A percentile compares a stretch with the other conserved stretches of the same genome.
phyloP scores from a whole-genome alignment of 345 rosid species.

The Corchorus capsularis region DNA sequence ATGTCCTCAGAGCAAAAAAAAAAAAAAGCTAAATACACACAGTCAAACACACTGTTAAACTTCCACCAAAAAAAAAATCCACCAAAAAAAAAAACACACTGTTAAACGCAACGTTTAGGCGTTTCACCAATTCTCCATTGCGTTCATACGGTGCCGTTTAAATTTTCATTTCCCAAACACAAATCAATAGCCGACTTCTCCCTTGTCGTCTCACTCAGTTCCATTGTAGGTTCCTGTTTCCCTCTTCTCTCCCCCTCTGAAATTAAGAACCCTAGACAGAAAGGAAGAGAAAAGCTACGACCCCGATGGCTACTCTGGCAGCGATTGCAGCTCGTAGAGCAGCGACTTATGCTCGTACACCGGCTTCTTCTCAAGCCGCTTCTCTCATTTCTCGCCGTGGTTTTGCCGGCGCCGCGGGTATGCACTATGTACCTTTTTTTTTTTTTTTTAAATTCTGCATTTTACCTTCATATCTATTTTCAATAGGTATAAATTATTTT shows the following conservation, averaged over 20 bases:
- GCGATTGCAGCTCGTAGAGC: conserved; percentile 55
- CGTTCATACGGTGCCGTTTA: neutral
- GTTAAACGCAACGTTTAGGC: neutral
- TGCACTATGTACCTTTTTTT: neutral
- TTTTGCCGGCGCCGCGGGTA: conserved; percentile 86
- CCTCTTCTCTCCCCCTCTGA: neutral
- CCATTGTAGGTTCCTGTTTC: neutral
- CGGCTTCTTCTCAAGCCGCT: conserved; percentile 38
- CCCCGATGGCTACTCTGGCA: conserved; percentile 51
- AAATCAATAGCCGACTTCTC: neutral
- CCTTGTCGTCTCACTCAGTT: neutral
- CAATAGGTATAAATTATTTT: neutral
- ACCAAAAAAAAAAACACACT: too few species aligned
- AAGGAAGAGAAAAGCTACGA: neutral
- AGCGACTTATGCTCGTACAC: conserved; percentile 34
- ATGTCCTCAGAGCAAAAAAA: conserved; percentile 30
- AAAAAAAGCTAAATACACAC: too few species aligned
- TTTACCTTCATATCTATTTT: neutral
- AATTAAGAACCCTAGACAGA: neutral
- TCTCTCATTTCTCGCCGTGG: conserved; percentile 69
- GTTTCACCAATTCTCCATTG: neutral
- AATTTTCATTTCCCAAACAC: neutral
- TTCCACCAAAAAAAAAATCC: too few species aligned
- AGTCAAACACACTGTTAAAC: too few species aligned
- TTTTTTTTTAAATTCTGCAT: neutral